Evolutionary conservation across 345 rosid species (phyloP).

Genomic region (Citrus trifoliata): DNA sequence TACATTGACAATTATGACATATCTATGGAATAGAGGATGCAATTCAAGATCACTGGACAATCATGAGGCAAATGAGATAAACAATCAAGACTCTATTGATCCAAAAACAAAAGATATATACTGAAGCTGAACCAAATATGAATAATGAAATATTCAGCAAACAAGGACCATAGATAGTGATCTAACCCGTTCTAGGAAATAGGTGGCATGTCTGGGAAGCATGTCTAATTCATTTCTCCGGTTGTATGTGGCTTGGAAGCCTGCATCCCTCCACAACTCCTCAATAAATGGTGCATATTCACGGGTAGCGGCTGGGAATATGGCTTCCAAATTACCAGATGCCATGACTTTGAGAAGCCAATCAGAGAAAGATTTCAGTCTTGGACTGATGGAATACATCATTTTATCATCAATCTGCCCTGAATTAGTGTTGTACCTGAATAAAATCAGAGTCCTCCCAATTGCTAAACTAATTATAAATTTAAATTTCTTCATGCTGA

Average conservation of each 20-base stretch:
- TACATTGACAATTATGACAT: too few species aligned
- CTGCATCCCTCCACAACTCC: conserved; percentile 70
- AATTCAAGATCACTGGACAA: neutral
- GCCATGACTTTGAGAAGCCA: conserved; percentile 64
- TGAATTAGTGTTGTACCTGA: conserved; percentile 19
- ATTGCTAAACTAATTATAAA: neutral
- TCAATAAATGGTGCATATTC: conserved; percentile 65
- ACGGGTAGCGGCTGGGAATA: conserved; percentile 55
- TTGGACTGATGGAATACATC: conserved; percentile 44
- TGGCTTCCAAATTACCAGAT: conserved; percentile 68
- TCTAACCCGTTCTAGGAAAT: conserved; percentile 83
- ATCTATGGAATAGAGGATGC: neutral
- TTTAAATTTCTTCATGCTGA: neutral
- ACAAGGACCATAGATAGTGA: conserved; percentile 1
- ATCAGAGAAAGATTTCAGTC: conserved; percentile 64
- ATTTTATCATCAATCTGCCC: conserved; percentile 31
- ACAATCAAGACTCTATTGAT: neutral
- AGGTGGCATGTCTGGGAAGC: conserved; percentile 71
- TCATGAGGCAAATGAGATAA: neutral
- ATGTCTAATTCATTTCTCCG: conserved; percentile 60
- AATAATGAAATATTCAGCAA: neutral
- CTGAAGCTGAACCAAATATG: neutral
- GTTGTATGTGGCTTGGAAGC: conserved; percentile 78
- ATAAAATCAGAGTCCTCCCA: conserved; percentile 9
- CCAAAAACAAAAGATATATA: neutral